Base-by-base conservation (phyloP, 148 eudicot genomes). In the Rhododendron ferrugineum region DNA sequence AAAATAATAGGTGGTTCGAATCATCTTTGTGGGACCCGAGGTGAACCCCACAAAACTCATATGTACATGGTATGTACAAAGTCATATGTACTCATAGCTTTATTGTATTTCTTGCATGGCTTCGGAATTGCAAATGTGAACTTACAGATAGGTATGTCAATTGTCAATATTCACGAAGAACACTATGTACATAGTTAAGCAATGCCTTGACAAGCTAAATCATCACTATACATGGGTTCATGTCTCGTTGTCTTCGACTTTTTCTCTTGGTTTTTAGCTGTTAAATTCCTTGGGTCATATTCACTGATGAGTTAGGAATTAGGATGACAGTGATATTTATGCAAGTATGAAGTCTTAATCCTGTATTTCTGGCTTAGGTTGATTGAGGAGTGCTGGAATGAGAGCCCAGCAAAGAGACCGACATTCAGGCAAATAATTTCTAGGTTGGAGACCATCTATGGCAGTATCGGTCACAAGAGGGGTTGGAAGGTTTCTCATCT, bases 361-460 rank as follows among this genome's bases (percentile, higher is more conserved):
- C 49, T 42, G 23, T n/a, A 74, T 70, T 79, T 85, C 66, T 90
- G 42, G 80, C 82, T 36, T 89, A 97, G 99, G 92, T 91, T 97
- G 88, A 93, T 97, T 86, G 98, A 92, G 88, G 92, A 90, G 81
- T 97, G 99, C 88, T 97, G 99, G 99, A 90, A 68, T 85, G 98
- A 92, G 87, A 87, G 91, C 83, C 94, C 99, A 77, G 88, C 89
- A 50, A 86, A 91, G 87, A 88, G 98, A 88, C 99, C 98, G 32
- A 93, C 95, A 37, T 97, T 97, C 82, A 92, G 93, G 88, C 89
- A 92, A 84, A 95, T 95, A 47, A 95, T 97, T 83, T 79, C 82
- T 70, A 91, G 86, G 86, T 89, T 96, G 88, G 97, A 95, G 85
- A 88, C 89, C 46, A 91, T 95, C 75, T 86, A 93, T 85, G 89